Percentiles rank a stretch among this genome's conserved stretches.
These are phyloP conservation scores for Ophiostoma triangulosporum DNA, from an alignment of 2,329 filamentous ascomycete species.

Conservation along the genomic window DNA sequence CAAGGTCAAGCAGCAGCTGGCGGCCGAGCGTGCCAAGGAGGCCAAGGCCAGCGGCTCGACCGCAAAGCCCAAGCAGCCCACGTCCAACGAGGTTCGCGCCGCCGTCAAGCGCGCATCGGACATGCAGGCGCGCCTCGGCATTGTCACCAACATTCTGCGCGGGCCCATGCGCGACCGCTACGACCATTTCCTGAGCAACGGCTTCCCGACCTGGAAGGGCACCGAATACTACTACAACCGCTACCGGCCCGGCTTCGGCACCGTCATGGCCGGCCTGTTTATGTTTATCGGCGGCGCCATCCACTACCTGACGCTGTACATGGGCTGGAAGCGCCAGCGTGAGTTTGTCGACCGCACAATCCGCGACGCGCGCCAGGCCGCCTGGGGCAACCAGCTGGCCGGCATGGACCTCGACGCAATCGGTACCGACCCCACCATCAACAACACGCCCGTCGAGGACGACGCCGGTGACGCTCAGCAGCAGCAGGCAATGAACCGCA, in stretches of 20 bases:
- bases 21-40: slow-evolving; percentile 50
- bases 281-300: slow-evolving; percentile 65
- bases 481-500: slow-evolving; percentile 57
- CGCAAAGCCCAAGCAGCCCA: slow-evolving; percentile 51
- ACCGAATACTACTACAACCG: slow-evolving; percentile 97
- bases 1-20: slow-evolving; percentile 79
- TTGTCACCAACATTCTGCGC: slow-evolving; percentile 76
- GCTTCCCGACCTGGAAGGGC: slow-evolving; percentile 92
- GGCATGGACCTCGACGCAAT: slow-evolving; percentile 38
- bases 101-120: slow-evolving; percentile 72
- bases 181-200: slow-evolving; percentile 84
- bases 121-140: slow-evolving; percentile 68
- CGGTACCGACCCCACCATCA: slow-evolving; percentile 14
- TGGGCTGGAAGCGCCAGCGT: slow-evolving; percentile 78
- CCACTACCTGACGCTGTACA: slow-evolving; percentile 75
- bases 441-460: slow-evolving; percentile 15
- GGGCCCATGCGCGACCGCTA: slow-evolving; percentile 74
- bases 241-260: slow-evolving; percentile 79
- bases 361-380: slow-evolving; percentile 70
- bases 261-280: slow-evolving; percentile 70
- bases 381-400: slow-evolving; percentile 73
- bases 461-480: slow-evolving; percentile 23
- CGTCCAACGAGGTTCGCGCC: slow-evolving; percentile 59
- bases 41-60: slow-evolving; percentile 32
- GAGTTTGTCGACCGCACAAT: slow-evolving; percentile 91